Evolutionary conservation across 441 rosid species (phyloP), one percentile per base, ranked within the genome.

Genomic region (Gossypium davidsonii): DNA sequence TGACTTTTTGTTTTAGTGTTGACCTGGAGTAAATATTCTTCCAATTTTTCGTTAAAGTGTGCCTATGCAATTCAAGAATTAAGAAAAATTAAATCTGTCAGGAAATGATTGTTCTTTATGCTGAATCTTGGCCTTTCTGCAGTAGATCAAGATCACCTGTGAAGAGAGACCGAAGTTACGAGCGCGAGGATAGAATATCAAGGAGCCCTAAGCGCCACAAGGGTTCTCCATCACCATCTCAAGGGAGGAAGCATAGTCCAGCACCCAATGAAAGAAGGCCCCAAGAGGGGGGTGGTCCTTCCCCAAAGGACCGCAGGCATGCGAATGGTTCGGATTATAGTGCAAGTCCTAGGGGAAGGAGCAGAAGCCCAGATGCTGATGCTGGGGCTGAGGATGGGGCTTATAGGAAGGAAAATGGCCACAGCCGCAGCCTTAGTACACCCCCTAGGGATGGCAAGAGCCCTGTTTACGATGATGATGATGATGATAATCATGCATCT

Each of bases 111-210:
- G 8, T 51, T 59, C 11, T 48, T 75, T 39, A 11, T 76, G 25
- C 28, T 48, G 65, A 68, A 51, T 73, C 21, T 20, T 3, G n/a
- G 51, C 65, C 67, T 28, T 26, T 76, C 31, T 76, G 2, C 74
- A 89, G 94, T 68, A 85, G 89, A 53, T 89, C 94, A 3, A 76
- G 81, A 57, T 86, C 91, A 0, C 91, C 94, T 3, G 82, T 67
- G 67, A 85, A 82, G 83, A 85, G 88, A 70, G 90, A 85, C 37
- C 67, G 82, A 66, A 87, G 85, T 60, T 72, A 71, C 37, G 85
- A 80, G 4, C 82, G 70, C 1, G 34, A 39, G 6, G 85, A 78
- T 12, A 85, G 82, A 64, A 84, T 90, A 72, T 75, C 88, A 67
- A 83, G 81, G 82, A 89, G 91, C 76, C 87, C 88, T 48, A 80